These are phyloP conservation scores for Cerrena zonata DNA, from an alignment of 1,284 basidiomycete species.

Conservation along the genomic window DNA sequence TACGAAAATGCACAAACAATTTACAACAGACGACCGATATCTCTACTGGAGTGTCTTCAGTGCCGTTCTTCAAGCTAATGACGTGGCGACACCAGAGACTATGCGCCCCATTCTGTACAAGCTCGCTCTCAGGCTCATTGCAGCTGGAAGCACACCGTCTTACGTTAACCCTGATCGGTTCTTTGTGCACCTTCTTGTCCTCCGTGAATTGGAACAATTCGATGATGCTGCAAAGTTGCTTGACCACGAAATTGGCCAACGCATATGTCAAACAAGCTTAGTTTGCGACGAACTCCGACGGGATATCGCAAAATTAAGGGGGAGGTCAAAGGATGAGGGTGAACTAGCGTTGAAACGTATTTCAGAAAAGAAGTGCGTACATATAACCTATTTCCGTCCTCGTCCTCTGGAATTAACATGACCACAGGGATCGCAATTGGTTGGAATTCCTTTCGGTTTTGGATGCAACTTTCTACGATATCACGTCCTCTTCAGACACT, in stretches of 20 bases:
- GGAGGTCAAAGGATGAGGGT: constrained; percentile 54
- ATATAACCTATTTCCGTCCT: constrained; percentile 13
- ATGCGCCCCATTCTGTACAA: constrained; percentile 67
- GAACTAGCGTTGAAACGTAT: constrained; percentile 51
- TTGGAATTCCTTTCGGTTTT: constrained; percentile 72
- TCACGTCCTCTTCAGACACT: constrained; percentile 26
- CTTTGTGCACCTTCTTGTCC: constrained; percentile 65
- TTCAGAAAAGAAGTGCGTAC: constrained; percentile 48
- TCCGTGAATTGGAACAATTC: constrained; percentile 60
- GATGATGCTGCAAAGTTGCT: constrained; percentile 71
- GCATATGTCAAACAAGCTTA: constrained; percentile 65
- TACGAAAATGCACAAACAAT: constrained; percentile 73
- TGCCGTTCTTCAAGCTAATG: constrained; percentile 66
- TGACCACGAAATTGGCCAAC: constrained; percentile 58
- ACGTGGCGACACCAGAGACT: constrained; percentile 49
- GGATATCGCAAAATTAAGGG: constrained; percentile 57
- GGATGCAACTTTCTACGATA: constrained; percentile 53
- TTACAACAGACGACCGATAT: constrained; percentile 72
- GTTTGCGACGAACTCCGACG: constrained; percentile 69
- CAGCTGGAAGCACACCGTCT: constrained; percentile 54
- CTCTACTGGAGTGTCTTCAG: constrained; percentile 80
- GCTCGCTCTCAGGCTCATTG: constrained; percentile 64
- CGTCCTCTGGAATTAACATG: neutral
- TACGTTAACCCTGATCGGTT: constrained; percentile 69
- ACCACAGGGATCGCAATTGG: constrained; percentile 77